A percentile compares a stretch with the other conserved stretches of the same genome.
Evolutionary conservation across 495 filamentous ascomycete species (phyloP).

Genomic region (Aspergillus carlsbadensis): DNA sequence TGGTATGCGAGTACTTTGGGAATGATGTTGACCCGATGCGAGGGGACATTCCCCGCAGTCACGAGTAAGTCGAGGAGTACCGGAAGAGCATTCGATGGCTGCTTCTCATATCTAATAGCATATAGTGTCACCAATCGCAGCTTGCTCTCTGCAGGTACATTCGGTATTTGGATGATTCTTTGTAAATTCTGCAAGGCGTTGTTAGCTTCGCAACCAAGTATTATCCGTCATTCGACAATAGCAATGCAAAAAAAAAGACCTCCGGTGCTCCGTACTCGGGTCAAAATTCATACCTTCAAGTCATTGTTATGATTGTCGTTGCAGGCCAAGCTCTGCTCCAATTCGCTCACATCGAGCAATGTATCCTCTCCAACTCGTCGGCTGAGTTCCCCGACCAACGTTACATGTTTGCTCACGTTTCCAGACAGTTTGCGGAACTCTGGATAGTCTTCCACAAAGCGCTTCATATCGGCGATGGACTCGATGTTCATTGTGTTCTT

Average conservation of each 20-base stretch:
- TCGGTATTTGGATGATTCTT: constrained; percentile 72
- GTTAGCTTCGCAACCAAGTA: no score
- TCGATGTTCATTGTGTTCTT: constrained; percentile 92
- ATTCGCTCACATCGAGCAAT: constrained; percentile 88
- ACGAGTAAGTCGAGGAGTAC: constrained; percentile 82
- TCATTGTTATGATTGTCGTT: constrained; percentile 91
- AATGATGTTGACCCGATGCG: constrained; percentile 71
- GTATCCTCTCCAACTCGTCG: constrained; percentile 79
- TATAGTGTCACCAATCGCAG: constrained; percentile 87
- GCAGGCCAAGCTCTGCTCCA: constrained; percentile 95
- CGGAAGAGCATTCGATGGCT: constrained; percentile 74
- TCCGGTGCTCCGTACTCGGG: no score
- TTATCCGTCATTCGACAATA: no score
- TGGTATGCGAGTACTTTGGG: constrained; percentile 79
- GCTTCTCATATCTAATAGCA: constrained; percentile 84
- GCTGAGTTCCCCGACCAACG: constrained; percentile 89
- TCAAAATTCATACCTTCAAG: constrained; percentile 72
- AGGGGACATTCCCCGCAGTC: constrained; percentile 70
- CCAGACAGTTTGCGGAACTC: constrained; percentile 96
- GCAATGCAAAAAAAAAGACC: no score
- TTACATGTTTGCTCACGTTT: constrained; percentile 98
- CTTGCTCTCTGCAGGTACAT: constrained; percentile 75
- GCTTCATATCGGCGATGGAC: constrained; percentile 97
- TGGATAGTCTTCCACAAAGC: constrained; percentile 97
- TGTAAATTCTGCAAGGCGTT: constrained; percentile 65